phyloP scores from a whole-genome alignment of 371 early-diverging fungal genomes.

The Zychaea mexicana region DNA sequence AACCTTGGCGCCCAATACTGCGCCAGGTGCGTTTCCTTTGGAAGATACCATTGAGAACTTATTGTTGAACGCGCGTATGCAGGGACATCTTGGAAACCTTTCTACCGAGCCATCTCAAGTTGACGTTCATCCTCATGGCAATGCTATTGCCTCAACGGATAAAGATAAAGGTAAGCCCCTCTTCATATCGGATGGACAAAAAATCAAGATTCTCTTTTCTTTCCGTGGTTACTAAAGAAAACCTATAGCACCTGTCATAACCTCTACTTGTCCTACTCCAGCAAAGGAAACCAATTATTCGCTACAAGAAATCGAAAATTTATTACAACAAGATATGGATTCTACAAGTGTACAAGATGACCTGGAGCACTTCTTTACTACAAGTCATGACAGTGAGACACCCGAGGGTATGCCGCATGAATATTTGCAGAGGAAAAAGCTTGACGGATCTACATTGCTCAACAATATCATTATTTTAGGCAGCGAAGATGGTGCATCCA shows the following conservation, averaged over 20 bases:
- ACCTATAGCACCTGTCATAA: neutral
- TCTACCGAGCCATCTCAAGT: neutral
- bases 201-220: too few species aligned
- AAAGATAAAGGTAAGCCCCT: too few species aligned
- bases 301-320: neutral
- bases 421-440: neutral
- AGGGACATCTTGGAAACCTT: neutral
- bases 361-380: neutral
- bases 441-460: neutral
- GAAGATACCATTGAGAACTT: neutral
- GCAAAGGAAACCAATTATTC: neutral
- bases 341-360: neutral
- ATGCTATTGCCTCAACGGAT: neutral
- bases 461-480: neutral
- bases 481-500: neutral
- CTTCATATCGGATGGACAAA: neutral
- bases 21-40: slow-evolving; percentile 1
- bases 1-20: neutral
- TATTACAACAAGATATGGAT: neutral
- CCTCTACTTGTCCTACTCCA: neutral
- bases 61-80: neutral
- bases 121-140: neutral
- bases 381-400: neutral
- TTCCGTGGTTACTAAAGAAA: neutral
- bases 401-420: neutral